phyloP scores from a whole-genome alignment of 202 grass and related monocot genomes.

The Saccharum hybrid region DNA sequence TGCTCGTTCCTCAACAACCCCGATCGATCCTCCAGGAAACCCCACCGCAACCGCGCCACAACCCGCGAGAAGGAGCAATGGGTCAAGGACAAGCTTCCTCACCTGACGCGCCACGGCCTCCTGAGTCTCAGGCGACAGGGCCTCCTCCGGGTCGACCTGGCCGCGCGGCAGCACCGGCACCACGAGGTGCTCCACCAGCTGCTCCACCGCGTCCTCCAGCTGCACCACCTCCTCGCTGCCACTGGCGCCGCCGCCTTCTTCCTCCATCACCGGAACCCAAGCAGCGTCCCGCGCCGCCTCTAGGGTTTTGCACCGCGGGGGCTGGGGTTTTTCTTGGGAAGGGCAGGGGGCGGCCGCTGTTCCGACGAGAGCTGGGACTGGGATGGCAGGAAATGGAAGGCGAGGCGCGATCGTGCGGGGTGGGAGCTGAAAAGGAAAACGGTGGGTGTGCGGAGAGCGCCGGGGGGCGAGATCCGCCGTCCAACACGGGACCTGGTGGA shows the following conservation, averaged over 20 bases:
- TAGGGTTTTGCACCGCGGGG: background rate
- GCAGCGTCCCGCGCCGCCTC: too few species aligned
- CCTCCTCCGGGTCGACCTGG: background rate
- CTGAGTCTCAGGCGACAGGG: constrained; percentile 44
- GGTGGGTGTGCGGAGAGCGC: background rate
- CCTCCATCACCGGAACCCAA: background rate
- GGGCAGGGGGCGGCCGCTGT: background rate
- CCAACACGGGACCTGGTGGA: background rate
- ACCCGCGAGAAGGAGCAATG: background rate
- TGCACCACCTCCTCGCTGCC: constrained; percentile 22
- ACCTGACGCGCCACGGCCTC: constrained; percentile 62
- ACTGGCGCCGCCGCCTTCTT: background rate
- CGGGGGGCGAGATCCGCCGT: background rate
- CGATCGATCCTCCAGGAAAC: background rate
- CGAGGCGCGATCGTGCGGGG: too few species aligned
- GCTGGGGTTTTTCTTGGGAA: background rate
- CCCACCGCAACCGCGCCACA: background rate
- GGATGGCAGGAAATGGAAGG: too few species aligned
- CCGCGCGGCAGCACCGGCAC: constrained; percentile 44
- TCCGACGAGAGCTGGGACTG: too few species aligned
- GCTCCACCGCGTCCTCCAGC: constrained; percentile 67
- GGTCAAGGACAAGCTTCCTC: background rate
- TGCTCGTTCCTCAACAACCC: background rate
- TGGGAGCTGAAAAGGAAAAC: background rate
- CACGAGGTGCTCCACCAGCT: constrained; percentile 66